A percentile compares a stretch with the other conserved stretches of the same genome.
phyloP scores from a whole-genome alignment of 2,329 filamentous ascomycete genomes.

The Diplodia scrobiculata region DNA sequence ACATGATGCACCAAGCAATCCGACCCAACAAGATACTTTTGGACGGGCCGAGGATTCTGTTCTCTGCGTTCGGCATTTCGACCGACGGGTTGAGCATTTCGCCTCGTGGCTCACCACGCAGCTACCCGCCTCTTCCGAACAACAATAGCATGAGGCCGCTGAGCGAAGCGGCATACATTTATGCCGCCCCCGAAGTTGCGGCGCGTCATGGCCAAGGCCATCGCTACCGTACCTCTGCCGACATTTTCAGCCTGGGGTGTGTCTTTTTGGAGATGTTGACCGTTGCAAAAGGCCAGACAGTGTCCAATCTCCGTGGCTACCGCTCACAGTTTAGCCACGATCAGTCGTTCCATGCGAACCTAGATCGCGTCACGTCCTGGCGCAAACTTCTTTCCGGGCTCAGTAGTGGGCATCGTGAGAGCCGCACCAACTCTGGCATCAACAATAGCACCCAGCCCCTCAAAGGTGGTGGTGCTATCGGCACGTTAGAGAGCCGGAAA shows the following conservation, averaged over 20 bases:
- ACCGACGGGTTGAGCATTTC: slow-evolving; percentile 16
- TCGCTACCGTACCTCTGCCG: slow-evolving; percentile 38
- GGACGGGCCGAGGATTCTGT: slow-evolving; percentile 40
- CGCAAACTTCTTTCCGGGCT: slow-evolving; percentile 23
- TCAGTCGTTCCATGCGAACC: slow-evolving; percentile 45
- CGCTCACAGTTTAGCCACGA: slow-evolving; percentile 40
- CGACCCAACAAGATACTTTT: slow-evolving; percentile 47
- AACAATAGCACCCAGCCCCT: slow-evolving; percentile 9
- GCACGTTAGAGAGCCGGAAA: slow-evolving; percentile 34
- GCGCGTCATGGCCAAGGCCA: slow-evolving; percentile 37
- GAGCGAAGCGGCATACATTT: slow-evolving; percentile 44
- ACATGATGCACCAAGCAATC: slow-evolving; percentile 44
- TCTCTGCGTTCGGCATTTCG: slow-evolving; percentile 44
- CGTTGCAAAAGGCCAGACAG: slow-evolving; percentile 42
- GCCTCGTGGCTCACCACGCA: slow-evolving; percentile 30
- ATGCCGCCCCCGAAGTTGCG: slow-evolving; percentile 45
- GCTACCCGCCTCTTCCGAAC: slow-evolving; percentile 34
- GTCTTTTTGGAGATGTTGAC: slow-evolving; percentile 47
- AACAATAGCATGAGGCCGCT: slow-evolving; percentile 32
- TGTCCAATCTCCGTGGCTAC: slow-evolving; percentile 42
- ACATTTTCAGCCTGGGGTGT: slow-evolving; percentile 47
- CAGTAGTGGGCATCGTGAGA: slow-evolving; percentile 16
- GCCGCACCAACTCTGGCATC: slow-evolving; percentile 6
- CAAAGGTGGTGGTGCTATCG: neutral
- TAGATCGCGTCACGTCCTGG: slow-evolving; percentile 41